These are phyloP conservation scores for Corymbia calophylla DNA, from an alignment of 441 rosid genomes.

Conservation along the genomic window DNA sequence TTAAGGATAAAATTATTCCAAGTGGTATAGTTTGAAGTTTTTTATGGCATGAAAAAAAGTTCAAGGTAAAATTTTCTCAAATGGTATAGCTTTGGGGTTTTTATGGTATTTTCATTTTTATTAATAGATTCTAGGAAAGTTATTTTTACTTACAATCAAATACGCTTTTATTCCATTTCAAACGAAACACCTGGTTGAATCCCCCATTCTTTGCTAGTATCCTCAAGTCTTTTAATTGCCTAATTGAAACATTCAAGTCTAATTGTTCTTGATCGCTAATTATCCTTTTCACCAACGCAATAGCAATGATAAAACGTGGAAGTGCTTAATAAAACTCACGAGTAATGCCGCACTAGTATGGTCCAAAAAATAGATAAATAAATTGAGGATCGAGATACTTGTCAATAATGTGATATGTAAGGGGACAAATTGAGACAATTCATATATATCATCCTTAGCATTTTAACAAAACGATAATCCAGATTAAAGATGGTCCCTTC, in stretches of 20 bases:
- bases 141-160: fast-evolving
- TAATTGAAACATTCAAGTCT: background rate
- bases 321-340: background rate
- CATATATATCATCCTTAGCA: background rate
- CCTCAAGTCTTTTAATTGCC: background rate
- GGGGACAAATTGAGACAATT: background rate
- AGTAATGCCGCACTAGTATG: fast-evolving
- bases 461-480: background rate
- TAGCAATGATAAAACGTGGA: background rate
- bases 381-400: background rate
- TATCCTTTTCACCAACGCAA: background rate
- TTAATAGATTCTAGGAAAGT: background rate
- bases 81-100: no score
- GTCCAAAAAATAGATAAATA: no score
- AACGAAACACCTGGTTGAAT: no score
- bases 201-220: fast-evolving
- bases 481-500: background rate
- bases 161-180: background rate
- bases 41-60: no score
- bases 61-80: no score
- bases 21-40: no score
- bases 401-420: background rate
- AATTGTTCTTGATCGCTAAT: background rate
- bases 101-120: background rate
- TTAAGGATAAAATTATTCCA: no score